A percentile compares a stretch with the other conserved stretches of the same genome.
These are phyloP conservation scores for Beauveria pseudobassiana DNA, from an alignment of 2,329 filamentous ascomycete species.

Conservation along the genomic window DNA sequence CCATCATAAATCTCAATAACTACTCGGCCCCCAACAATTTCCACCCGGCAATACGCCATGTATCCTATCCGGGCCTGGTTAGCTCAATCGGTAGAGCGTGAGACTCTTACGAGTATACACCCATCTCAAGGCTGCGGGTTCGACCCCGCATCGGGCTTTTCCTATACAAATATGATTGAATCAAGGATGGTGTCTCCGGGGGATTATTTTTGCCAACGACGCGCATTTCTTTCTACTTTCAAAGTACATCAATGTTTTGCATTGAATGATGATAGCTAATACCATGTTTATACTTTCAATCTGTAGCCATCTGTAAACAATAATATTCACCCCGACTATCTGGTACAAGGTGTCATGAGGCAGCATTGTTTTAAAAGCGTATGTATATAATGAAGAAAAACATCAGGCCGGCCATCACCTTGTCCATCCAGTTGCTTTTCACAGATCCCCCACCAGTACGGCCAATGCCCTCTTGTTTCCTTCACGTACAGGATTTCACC, in stretches of 20 bases:
- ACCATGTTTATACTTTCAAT: too few relatives aligned
- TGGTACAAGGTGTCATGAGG: conserved; percentile 38
- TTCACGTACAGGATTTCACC: neutral
- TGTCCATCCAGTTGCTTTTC: neutral
- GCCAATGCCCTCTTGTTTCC: neutral
- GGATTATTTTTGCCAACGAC: conserved; percentile 37
- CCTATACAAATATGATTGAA: conserved; percentile 20
- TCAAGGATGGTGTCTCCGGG: conserved; percentile 8
- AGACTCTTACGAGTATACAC: conserved; percentile 47
- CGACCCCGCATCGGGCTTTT: conserved; percentile 36
- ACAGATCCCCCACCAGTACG: neutral
- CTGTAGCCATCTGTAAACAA: neutral
- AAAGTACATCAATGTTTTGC: too few relatives aligned
- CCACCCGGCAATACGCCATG: too few relatives aligned
- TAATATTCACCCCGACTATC: conserved; percentile 1
- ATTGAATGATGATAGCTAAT: too few relatives aligned
- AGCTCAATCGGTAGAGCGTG: conserved; percentile 67
- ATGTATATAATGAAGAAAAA: conserved; percentile 9
- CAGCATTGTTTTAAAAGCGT: conserved; percentile 33
- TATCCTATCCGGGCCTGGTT: conserved; percentile 28
- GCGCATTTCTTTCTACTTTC: neutral
- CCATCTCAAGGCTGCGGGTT: conserved; percentile 50
- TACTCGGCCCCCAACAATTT: too few relatives aligned
- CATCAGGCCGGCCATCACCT: neutral
- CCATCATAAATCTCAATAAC: too few relatives aligned